A percentile compares a stretch with the other conserved stretches of the same genome.
Conservation (phyloP, 2,329 filamentous ascomycete species). For the Pseudogymnoascus sp. region DNA sequence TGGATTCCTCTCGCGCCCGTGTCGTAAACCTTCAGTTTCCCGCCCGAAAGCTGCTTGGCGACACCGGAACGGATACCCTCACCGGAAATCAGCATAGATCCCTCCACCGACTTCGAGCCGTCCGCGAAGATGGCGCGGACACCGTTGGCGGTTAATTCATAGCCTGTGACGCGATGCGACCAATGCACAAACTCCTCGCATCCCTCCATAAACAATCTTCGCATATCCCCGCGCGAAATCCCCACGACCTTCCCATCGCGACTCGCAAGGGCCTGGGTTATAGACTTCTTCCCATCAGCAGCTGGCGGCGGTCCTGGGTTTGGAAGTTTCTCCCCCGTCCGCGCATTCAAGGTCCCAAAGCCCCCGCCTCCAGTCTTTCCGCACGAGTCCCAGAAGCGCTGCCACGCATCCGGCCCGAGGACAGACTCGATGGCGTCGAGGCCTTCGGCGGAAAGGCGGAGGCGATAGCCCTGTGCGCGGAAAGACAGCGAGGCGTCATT, state of each 20-base stretch:
- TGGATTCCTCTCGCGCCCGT: conserved; percentile 57
- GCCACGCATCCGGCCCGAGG: conserved; percentile 39
- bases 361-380: conserved; percentile 52
- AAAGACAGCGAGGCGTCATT: conserved; percentile 42
- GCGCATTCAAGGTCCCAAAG: conserved; percentile 42
- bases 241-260: conserved; percentile 53
- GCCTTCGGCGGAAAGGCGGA: conserved; percentile 49
- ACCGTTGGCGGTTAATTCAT: conserved; percentile 46
- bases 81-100: conserved; percentile 50
- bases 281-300: conserved; percentile 22
- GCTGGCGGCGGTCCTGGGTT: conserved; percentile 17
- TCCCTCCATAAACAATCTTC: conserved; percentile 48
- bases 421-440: conserved; percentile 54
- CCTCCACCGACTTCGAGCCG: conserved; percentile 49
- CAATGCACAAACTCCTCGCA: conserved; percentile 49
- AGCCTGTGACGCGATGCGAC: conserved; percentile 48
- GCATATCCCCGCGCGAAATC: conserved; percentile 56
- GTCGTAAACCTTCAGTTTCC: conserved; percentile 53
- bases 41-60: conserved; percentile 50
- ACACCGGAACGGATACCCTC: conserved; percentile 56
- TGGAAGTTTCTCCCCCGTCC: conserved; percentile 41
- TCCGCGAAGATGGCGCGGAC: conserved; percentile 53
- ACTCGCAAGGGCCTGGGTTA: conserved; percentile 34
- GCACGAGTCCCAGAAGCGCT: conserved; percentile 50
- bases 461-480: conserved; percentile 54